Conservation (phyloP, 192 early-diverging fungal genomes). For the Paraglomus occultum region DNA sequence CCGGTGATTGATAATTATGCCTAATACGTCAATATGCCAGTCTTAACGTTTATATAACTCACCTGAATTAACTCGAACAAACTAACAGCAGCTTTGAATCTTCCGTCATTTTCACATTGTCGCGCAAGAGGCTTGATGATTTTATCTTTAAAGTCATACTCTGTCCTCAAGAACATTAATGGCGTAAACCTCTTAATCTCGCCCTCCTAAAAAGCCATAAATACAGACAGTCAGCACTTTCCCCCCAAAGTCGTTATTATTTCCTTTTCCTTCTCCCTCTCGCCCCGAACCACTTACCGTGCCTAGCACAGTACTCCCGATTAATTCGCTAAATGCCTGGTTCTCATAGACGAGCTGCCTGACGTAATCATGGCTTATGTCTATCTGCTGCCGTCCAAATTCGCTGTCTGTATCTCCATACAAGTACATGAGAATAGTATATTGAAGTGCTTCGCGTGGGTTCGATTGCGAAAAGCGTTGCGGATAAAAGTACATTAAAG, state of each 20-base stretch:
- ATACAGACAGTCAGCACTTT: background rate
- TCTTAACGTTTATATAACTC: background rate
- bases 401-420: constrained; percentile 9
- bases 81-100: constrained; percentile 9
- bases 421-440: constrained; percentile 19
- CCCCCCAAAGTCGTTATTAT: background rate
- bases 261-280: background rate
- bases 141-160: constrained; percentile 24
- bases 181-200: constrained; percentile 7
- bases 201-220: constrained; percentile 1
- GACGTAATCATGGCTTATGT: constrained; percentile 20
- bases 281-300: background rate
- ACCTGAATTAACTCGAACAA: constrained; percentile 27
- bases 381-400: constrained; percentile 12
- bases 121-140: constrained; percentile 9
- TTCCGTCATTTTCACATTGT: constrained; percentile 19
- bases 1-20: background rate
- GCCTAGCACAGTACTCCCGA: constrained; percentile 3
- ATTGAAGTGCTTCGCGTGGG: background rate
- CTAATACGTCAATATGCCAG: background rate
- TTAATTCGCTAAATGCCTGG: constrained; percentile 2
- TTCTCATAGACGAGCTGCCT: constrained; percentile 26
- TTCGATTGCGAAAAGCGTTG: background rate
- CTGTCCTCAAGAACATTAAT: constrained; percentile 20
- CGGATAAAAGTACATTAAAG: constrained; percentile 9